Percentiles rank a stretch among this genome's conserved stretches.
phyloP scores from a whole-genome alignment of 176 grass and related monocot species.

The Triticum monococcum region DNA sequence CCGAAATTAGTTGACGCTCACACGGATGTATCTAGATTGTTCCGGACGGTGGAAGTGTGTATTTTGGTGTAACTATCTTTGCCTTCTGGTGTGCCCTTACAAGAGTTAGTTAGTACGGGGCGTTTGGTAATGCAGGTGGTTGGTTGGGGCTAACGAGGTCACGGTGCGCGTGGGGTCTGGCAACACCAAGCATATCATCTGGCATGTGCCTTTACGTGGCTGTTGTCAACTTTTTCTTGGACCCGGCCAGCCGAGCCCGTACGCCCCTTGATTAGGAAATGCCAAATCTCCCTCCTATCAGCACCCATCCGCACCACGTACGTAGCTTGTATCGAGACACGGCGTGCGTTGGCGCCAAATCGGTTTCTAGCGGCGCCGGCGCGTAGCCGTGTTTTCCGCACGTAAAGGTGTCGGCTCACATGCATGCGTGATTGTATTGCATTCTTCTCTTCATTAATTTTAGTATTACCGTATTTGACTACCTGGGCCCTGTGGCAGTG shows the following conservation, averaged over 20 bases:
- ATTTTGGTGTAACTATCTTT: background rate
- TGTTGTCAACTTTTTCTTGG: background rate
- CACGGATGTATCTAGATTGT: too few relatives aligned
- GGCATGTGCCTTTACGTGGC: background rate
- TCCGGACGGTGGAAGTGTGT: too few relatives aligned
- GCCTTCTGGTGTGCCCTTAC: background rate
- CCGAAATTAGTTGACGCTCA: too few relatives aligned
- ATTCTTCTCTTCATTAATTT: too few relatives aligned
- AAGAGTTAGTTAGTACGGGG: background rate
- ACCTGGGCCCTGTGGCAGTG: too few relatives aligned
- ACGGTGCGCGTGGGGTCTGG: background rate
- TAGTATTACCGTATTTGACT: too few relatives aligned
- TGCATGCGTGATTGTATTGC: too few relatives aligned
- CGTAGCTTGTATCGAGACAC: background rate
- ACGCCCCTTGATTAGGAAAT: too few relatives aligned
- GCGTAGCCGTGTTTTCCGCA: too few relatives aligned
- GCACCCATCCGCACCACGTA: background rate
- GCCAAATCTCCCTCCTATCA: background rate
- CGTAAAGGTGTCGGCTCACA: too few relatives aligned
- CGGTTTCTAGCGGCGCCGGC: background rate
- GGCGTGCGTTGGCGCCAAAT: background rate
- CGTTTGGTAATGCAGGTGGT: constrained; percentile 12
- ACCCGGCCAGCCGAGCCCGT: background rate
- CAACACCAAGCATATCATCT: background rate
- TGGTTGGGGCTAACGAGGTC: background rate